Conservation (phyloP, 108 stramenopile species). For the Heterococcus sp. region DNA sequence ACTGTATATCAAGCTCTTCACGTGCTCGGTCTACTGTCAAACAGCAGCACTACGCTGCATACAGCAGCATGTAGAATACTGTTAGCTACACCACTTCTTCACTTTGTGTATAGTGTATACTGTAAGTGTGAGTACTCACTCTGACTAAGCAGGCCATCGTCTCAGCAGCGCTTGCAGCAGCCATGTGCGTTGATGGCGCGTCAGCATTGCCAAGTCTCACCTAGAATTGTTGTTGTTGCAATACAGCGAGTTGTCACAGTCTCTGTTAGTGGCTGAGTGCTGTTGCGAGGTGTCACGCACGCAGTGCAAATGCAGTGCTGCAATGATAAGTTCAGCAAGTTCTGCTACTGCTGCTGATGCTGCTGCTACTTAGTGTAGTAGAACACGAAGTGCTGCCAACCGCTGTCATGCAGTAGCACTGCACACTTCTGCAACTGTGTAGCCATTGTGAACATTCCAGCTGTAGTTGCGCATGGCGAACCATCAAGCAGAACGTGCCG, state of each 20-base stretch:
- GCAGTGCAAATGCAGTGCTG: not conserved
- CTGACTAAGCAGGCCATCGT: conserved; percentile 70
- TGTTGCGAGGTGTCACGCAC: not conserved
- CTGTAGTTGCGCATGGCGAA: not conserved
- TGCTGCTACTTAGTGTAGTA: not conserved
- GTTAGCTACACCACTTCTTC: no score
- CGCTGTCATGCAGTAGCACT: no score
- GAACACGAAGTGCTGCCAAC: no score
- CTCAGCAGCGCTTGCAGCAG: conserved; percentile 84
- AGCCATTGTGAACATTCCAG: not conserved
- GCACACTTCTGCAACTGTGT: not conserved
- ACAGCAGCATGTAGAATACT: no score
- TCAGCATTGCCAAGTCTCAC: not conserved
- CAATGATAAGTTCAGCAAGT: not conserved
- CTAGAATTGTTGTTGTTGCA: no score
- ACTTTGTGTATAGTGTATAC: no score
- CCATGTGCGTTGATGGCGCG: conserved; percentile 75
- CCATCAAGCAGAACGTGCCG: no score
- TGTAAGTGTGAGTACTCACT: not conserved
- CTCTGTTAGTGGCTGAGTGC: not conserved
- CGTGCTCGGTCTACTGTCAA: no score
- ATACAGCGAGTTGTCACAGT: no score
- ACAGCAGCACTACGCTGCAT: no score
- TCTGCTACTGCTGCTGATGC: not conserved
- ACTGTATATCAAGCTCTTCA: no score